These are phyloP conservation scores for Metarhizium anisopliae DNA, from an alignment of 2,329 filamentous ascomycete genomes.

Conservation along the genomic window DNA sequence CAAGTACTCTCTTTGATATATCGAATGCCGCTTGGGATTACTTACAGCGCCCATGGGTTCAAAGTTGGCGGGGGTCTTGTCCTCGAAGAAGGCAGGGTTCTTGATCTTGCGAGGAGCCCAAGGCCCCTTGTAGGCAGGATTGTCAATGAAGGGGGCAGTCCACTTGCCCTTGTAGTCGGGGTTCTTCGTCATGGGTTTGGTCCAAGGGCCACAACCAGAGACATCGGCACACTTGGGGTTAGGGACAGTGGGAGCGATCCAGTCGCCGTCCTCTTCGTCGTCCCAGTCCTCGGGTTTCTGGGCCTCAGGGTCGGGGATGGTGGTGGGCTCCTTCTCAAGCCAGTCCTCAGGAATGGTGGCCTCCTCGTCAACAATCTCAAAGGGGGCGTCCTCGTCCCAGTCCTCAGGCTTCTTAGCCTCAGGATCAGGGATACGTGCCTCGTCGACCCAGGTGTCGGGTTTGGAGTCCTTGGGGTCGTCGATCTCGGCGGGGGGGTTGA, in stretches of 20 bases:
- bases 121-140: slow-evolving; percentile 93
- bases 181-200: slow-evolving; percentile 87
- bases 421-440: slow-evolving; percentile 82
- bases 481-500: slow-evolving; percentile 93
- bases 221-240: slow-evolving; percentile 94
- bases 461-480: slow-evolving; percentile 90
- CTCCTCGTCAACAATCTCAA: slow-evolving; percentile 89
- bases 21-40: slow-evolving; percentile 17
- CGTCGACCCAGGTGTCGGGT: slow-evolving; percentile 92
- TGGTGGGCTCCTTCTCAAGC: slow-evolving; percentile 80
- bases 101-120: slow-evolving; percentile 94
- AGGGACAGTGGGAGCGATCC: slow-evolving; percentile 78
- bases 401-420: slow-evolving; percentile 94
- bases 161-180: slow-evolving; percentile 98
- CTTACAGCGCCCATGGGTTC: slow-evolving; percentile 95
- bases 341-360: slow-evolving; percentile 90
- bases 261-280: slow-evolving; percentile 98
- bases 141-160: slow-evolving; percentile 86
- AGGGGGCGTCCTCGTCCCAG: slow-evolving; percentile 98
- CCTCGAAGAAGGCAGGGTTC: slow-evolving; percentile 95
- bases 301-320: slow-evolving; percentile 84
- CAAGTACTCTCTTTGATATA: not conserved
- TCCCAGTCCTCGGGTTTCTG: slow-evolving; percentile 99
- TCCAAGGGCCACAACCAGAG: slow-evolving; percentile 91
- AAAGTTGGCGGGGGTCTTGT: slow-evolving; percentile 93